These are phyloP conservation scores for Albatrellus ellisii DNA, from an alignment of 768 basidiomycete genomes.

Conservation along the genomic window DNA sequence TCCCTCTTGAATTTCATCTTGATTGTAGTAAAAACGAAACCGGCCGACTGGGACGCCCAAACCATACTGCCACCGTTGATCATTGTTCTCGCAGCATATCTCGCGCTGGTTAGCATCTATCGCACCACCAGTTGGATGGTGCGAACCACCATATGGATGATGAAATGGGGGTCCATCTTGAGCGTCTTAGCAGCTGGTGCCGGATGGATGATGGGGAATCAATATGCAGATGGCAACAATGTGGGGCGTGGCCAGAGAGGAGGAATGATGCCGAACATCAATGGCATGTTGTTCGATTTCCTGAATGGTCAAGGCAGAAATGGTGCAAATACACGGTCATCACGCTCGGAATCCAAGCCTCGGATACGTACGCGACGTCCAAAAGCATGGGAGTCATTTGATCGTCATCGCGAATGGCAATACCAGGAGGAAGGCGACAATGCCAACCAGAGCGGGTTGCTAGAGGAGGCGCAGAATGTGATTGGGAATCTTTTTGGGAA, in stretches of 20 bases:
- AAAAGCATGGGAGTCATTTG: conserved; percentile 57
- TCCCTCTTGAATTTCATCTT: conserved; percentile 34
- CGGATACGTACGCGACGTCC: conserved; percentile 19
- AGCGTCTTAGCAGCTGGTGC: conserved; percentile 36
- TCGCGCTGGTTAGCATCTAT: conserved; percentile 65
- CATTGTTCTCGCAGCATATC: conserved; percentile 57
- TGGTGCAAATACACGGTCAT: conserved; percentile 14
- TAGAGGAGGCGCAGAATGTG: conserved; percentile 30
- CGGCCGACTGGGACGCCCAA: conserved; percentile 54
- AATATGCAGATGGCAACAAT: conserved; percentile 19
- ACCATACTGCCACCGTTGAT: conserved; percentile 62
- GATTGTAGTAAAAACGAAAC: conserved; percentile 35
- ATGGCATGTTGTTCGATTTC: conserved; percentile 26
- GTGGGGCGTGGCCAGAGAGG: conserved; percentile 17
- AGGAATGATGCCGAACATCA: conserved; percentile 27
- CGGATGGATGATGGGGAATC: conserved; percentile 38
- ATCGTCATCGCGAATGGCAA: conserved; percentile 47
- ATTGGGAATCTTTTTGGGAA: conserved; percentile 29
- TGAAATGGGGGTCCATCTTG: conserved; percentile 67
- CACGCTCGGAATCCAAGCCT: conserved; percentile 9
- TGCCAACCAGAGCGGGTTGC: conserved; percentile 19
- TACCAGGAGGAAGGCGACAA: conserved; percentile 20
- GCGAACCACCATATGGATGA: conserved; percentile 48
- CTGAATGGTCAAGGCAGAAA: background rate
- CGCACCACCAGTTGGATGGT: conserved; percentile 69